phyloP scores from a whole-genome alignment of 2,329 filamentous ascomycete genomes.

The Claviceps citrina region DNA sequence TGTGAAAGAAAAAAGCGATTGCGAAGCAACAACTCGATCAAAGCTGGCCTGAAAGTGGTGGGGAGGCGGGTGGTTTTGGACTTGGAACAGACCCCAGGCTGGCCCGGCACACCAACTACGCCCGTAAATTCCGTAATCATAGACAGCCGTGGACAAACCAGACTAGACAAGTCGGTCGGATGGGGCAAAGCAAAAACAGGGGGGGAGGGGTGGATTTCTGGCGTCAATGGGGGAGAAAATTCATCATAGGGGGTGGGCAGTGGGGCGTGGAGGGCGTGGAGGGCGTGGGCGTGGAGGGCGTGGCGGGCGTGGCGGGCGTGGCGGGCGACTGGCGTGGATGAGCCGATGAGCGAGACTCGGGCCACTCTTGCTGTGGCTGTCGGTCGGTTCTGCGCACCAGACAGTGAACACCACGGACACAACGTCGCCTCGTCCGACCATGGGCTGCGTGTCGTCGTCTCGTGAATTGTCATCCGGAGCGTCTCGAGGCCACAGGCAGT shows the following conservation, averaged over 20 bases:
- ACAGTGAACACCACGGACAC: background rate
- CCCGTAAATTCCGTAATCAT: too few species aligned
- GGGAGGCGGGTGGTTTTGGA: slow-evolving; percentile 7
- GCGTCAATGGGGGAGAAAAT: too few species aligned
- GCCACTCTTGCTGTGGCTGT: background rate
- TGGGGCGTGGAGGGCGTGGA: background rate
- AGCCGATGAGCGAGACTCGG: too few species aligned
- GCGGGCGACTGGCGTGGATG: background rate
- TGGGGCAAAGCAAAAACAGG: background rate
- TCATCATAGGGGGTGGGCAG: background rate
- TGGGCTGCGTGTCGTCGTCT: too few species aligned
- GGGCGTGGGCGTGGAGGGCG: too few species aligned
- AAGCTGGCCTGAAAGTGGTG: slow-evolving; percentile 1
- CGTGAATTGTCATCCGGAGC: too few species aligned
- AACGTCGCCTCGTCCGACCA: background rate
- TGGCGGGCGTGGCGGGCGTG: too few species aligned
- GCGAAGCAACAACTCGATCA: background rate
- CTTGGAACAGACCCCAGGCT: background rate
- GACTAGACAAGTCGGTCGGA: slow-evolving; percentile 1
- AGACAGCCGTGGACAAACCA: background rate
- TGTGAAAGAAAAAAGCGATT: background rate
- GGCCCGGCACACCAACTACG: background rate
- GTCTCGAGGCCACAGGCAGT: too few species aligned
- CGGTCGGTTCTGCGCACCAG: background rate
- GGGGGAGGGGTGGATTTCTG: too few species aligned